Evolutionary conservation across 129 eudicot genomes (phyloP).

Genomic region (Centella asiatica): DNA sequence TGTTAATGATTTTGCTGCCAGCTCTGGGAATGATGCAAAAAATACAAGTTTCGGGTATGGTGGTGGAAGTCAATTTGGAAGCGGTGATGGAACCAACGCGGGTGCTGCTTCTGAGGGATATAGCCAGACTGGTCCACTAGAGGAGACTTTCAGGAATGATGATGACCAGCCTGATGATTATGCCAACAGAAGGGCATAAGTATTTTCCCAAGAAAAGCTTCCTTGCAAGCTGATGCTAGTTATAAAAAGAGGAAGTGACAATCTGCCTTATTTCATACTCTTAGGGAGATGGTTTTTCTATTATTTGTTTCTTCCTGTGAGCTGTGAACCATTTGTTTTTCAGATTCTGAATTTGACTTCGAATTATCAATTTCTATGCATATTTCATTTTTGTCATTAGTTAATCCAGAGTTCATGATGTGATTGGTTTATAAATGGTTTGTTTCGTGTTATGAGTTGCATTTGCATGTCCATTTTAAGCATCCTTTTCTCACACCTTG

Average conservation of each 20-base stretch:
- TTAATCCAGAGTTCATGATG: too few relatives aligned
- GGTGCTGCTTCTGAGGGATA: neutral
- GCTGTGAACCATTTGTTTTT: slow-evolving; percentile 20
- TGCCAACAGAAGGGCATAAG: slow-evolving; percentile 45
- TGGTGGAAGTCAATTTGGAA: slow-evolving; percentile 1
- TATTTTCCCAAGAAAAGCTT: neutral
- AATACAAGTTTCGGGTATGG: neutral
- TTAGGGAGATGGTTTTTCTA: too few relatives aligned
- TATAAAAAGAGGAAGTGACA: slow-evolving; percentile 2
- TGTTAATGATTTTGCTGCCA: slow-evolving; percentile 2
- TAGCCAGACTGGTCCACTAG: slow-evolving; percentile 17
- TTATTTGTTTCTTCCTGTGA: slow-evolving; percentile 5
- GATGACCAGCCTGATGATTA: slow-evolving; percentile 38
- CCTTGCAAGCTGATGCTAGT: slow-evolving; percentile 10
- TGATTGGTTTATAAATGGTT: too few relatives aligned
- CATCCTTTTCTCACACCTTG: too few relatives aligned
- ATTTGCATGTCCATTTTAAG: too few relatives aligned
- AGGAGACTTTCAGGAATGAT: slow-evolving; percentile 39
- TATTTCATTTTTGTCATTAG: too few relatives aligned
- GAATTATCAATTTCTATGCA: neutral
- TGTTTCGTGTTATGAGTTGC: too few relatives aligned
- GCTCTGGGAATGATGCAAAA: neutral
- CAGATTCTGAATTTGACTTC: neutral
- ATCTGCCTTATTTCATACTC: neutral
- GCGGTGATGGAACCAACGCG: neutral